Evolutionary conservation across 2,329 filamentous ascomycete genomes (phyloP).

Genomic region (Ophiostoma fasciatum): DNA sequence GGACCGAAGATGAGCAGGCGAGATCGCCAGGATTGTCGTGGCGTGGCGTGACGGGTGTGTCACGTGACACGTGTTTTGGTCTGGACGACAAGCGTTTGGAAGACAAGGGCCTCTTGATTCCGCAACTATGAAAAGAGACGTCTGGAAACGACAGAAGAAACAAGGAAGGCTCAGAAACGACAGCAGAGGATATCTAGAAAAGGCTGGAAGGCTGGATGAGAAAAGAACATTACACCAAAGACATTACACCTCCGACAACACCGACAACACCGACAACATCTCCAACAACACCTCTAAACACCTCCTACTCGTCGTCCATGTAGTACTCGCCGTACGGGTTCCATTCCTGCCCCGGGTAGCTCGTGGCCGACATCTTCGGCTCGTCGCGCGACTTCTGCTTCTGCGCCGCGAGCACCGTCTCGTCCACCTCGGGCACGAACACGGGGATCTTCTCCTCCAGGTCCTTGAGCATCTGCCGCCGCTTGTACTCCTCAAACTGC

Average conservation of each 20-base stretch:
- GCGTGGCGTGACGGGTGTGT: too few relatives aligned
- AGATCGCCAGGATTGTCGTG: too few relatives aligned
- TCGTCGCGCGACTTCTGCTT: slow-evolving; percentile 21
- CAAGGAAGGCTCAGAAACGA: too few relatives aligned
- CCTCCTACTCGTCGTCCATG: slow-evolving; percentile 15
- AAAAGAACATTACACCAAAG: neutral
- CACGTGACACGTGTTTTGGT: too few relatives aligned
- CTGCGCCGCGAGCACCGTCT: slow-evolving; percentile 12
- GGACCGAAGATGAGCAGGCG: too few relatives aligned
- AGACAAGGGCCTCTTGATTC: too few relatives aligned
- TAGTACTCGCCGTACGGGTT: slow-evolving; percentile 32
- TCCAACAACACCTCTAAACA: too few relatives aligned
- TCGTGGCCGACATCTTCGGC: slow-evolving; percentile 49
- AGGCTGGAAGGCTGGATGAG: too few relatives aligned
- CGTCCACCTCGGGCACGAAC: slow-evolving; percentile 18
- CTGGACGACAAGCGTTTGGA: too few relatives aligned
- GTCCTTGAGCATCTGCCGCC: slow-evolving; percentile 26
- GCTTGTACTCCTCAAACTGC: slow-evolving; percentile 28
- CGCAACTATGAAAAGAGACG: too few relatives aligned
- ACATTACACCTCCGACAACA: neutral
- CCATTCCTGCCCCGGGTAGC: slow-evolving; percentile 60
- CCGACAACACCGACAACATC: neutral
- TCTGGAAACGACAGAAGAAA: too few relatives aligned
- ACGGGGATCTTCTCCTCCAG: slow-evolving; percentile 41
- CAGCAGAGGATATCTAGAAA: too few relatives aligned